These are phyloP conservation scores for Termitomyces sp. DNA, from an alignment of 768 basidiomycete species.

Conservation along the genomic window DNA sequence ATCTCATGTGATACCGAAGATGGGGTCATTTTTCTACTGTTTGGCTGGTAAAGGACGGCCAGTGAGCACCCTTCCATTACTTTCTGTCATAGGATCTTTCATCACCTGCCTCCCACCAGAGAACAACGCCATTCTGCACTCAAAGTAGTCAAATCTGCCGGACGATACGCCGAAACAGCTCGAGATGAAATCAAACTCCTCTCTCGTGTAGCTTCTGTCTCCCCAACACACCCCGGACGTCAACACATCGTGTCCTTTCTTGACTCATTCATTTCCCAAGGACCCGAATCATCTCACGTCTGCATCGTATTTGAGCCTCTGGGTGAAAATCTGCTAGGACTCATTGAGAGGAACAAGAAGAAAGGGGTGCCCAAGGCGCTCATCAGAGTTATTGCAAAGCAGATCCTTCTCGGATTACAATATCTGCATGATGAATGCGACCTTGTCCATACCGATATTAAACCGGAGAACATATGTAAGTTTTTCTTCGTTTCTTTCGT, in stretches of 20 bases:
- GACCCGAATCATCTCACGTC: conserved; percentile 70
- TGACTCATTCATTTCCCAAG: conserved; percentile 79
- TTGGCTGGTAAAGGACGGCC: conserved; percentile 78
- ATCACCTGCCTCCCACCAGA: conserved; percentile 29
- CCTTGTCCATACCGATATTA: conserved; percentile 89
- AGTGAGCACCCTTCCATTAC: conserved; percentile 38
- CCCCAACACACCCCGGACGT: conserved; percentile 73
- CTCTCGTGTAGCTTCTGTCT: conserved; percentile 63
- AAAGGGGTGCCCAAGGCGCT: conserved; percentile 78
- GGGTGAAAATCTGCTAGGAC: conserved; percentile 69
- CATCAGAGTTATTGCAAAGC: conserved; percentile 82
- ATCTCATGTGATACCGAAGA: conserved; percentile 30
- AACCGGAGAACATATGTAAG: conserved; percentile 94
- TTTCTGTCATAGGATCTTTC: conserved; percentile 6
- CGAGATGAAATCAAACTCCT: conserved; percentile 94
- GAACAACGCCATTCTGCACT: conserved; percentile 77
- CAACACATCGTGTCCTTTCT: conserved; percentile 83
- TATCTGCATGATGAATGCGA: conserved; percentile 92
- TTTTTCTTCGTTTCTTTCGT: conserved; percentile 7
- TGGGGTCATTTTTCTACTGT: conserved; percentile 98
- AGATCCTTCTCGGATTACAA: conserved; percentile 82
- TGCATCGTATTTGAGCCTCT: conserved; percentile 91
- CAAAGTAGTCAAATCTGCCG: conserved; percentile 93
- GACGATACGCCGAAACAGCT: conserved; percentile 94
- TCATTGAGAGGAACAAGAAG: conserved; percentile 75